Base-by-base conservation (phyloP, 495 filamentous ascomycete species). In the Aspergillus incahuasiensis region DNA sequence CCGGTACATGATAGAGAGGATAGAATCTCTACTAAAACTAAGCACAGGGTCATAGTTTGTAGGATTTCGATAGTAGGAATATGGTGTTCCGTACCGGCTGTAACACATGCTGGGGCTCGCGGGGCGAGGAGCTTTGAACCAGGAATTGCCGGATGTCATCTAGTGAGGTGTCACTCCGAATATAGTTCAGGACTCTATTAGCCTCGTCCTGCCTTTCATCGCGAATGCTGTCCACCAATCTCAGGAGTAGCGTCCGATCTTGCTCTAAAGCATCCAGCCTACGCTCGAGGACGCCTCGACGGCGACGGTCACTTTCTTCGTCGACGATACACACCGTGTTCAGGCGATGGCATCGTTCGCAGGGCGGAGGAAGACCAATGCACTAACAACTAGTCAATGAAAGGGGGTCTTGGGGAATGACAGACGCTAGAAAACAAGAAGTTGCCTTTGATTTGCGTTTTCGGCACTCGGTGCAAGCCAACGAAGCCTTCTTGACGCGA, bases 1-100 rank as follows among this genome's bases (percentile, higher is more conserved):
- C 65, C 1, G 67, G 63, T 5, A 77, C 61, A 39, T 18, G 65
- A 63, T 9, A 62, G 5, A 19, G 40, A 42, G 40, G 40, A 42
- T 13, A 19, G 40, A 42, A 42, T 19, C 40, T 19, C 40, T 42
- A 21, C 40, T 19, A 42, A 18, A 42, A 21, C 16, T 42, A 42
- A 42, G 16, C 40, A 35, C 32, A 11, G 9, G 32, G 32, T 35
- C 32, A 35, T 35, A 35, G 32, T 35, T 35, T 35, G 32, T 35
- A 35, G 4, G 12, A 35, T 12, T 9, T 11, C 5, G 3, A 35
- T 11, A 11, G 32, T 12, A 35, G 12, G 32, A 2, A 15, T 11
- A 11, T 6, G 16, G 5, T 19, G n/a, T 12, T 3, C 19, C 6
- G 18, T 21, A 42, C 40, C 40, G 18, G 40, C 19, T 19, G 6